Base-by-base conservation (phyloP, 2,329 filamentous ascomycete genomes). In the Leptosphaerulina australis region DNA sequence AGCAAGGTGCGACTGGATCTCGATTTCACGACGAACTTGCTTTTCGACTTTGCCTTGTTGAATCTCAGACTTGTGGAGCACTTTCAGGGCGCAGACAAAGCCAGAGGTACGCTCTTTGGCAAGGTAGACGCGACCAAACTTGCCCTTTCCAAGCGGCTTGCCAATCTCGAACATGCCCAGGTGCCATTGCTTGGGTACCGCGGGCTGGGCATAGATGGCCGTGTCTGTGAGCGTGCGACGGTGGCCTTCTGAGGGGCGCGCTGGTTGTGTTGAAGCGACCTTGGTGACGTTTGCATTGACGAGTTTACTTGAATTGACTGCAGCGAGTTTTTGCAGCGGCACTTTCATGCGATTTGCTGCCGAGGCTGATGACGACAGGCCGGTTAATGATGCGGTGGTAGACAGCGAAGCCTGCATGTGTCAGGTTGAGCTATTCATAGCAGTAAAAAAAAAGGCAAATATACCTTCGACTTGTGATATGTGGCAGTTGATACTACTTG, bases 161-260 rank as follows among this genome's bases (percentile, higher is more conserved):
- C 90, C 90, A 58, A 95, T 96, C 73, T 96, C 91, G 71, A 96
- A 96, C 90, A 95, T 95, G 74, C 90, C 89, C 3, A 96, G 83
- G 69, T 96, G 90, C 75, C 92, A 92, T 61, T 91, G 65, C 57
- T 77, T 76, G 14, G 71, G 67, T 1, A 71, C 58, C 1, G 64
- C 59, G 31, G 75, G 70, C 49, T 71, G 67, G 43, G 65, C 55
- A 64, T 70, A 68, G 58, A 74, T 40, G 43, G 80, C 80, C 34
- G 79, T 77, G 59, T 86, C 83, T 12, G 69, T 72, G 66, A 70
- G 58, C 64, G 69, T 72, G 69, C 69, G 59, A 68, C 73, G 41
- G 73, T 25, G 78, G 72, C 58, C 53, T 52, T 74, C 70, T 0
- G 73, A 72, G 2, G 63, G 59, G 41, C 76, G 59, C 69, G 71